phyloP scores from a whole-genome alignment of 768 basidiomycete genomes.

The Boletus reticuloceps region DNA sequence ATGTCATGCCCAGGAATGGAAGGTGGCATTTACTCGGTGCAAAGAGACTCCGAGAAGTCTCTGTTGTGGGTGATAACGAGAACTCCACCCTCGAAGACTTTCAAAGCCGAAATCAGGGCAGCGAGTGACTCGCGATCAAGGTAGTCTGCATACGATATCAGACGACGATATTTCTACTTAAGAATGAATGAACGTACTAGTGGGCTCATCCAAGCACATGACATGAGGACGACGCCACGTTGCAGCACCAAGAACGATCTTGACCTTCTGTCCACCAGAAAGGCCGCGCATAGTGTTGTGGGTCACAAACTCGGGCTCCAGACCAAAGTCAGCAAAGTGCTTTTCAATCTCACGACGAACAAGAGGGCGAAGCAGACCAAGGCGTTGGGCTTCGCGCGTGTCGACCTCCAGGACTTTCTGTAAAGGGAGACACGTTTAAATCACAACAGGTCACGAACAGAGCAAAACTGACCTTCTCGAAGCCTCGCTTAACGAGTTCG shows the following conservation, averaged over 20 bases:
- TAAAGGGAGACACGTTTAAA: conserved; percentile 1
- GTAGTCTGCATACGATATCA: conserved; percentile 61
- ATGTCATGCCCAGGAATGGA: not conserved
- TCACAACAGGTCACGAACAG: not conserved
- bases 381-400: conserved; percentile 94
- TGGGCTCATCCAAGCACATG: conserved; percentile 96
- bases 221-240: conserved; percentile 99
- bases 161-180: not conserved
- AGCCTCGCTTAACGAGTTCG: conserved; percentile 96
- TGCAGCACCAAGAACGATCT: conserved; percentile 97
- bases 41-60: conserved; percentile 98
- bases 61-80: conserved; percentile 97
- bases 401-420: conserved; percentile 97
- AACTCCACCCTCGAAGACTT: conserved; percentile 98
- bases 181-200: conserved; percentile 50
- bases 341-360: conserved; percentile 99
- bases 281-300: conserved; percentile 99
- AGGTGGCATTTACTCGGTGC: conserved; percentile 61
- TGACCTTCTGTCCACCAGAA: conserved; percentile 98
- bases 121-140: conserved; percentile 99
- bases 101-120: conserved; percentile 96
- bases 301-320: conserved; percentile 97
- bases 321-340: conserved; percentile 98
- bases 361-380: conserved; percentile 92
- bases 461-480: conserved; percentile 69